A percentile compares a stretch with the other conserved stretches of the same genome.
phyloP scores from a whole-genome alignment of 139 green algal genomes.

The Coccomyxa sp. region DNA sequence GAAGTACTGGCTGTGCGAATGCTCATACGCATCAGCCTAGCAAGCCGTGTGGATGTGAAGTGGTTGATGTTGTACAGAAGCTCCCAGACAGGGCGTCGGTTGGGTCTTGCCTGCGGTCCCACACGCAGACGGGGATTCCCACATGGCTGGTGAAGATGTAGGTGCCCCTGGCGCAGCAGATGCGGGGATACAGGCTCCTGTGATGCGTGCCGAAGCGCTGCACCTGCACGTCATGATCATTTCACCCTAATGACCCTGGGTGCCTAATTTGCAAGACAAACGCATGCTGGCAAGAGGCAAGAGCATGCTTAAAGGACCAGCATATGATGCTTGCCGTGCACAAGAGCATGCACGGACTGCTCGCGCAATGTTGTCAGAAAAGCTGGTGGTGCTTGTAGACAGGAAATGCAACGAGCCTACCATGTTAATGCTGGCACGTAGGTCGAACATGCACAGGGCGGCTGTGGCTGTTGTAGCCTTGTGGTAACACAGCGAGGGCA shows the following conservation, averaged over 20 bases:
- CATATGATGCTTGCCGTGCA: too few species aligned
- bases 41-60: too few species aligned
- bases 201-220: not conserved
- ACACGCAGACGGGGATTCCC: not conserved
- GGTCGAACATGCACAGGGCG: slow-evolving; percentile 8
- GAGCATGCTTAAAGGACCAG: not conserved
- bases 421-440: not conserved
- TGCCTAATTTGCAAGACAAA: not conserved
- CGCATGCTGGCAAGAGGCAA: not conserved
- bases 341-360: too few species aligned
- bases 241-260: not conserved
- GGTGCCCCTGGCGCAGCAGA: not conserved
- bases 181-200: slow-evolving; percentile 9
- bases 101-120: not conserved
- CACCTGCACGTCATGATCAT: not conserved
- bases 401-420: not conserved
- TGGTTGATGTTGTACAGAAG: too few species aligned
- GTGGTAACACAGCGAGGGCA: slow-evolving; percentile 10
- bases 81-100: not conserved
- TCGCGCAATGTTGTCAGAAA: too few species aligned
- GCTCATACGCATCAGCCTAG: too few species aligned
- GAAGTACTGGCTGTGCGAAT: too few species aligned
- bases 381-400: too few species aligned
- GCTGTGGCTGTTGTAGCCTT: not conserved
- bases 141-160: slow-evolving; percentile 14